phyloP scores from a whole-genome alignment of 768 basidiomycete species.

The Pleurotus salmoneostramineus region DNA sequence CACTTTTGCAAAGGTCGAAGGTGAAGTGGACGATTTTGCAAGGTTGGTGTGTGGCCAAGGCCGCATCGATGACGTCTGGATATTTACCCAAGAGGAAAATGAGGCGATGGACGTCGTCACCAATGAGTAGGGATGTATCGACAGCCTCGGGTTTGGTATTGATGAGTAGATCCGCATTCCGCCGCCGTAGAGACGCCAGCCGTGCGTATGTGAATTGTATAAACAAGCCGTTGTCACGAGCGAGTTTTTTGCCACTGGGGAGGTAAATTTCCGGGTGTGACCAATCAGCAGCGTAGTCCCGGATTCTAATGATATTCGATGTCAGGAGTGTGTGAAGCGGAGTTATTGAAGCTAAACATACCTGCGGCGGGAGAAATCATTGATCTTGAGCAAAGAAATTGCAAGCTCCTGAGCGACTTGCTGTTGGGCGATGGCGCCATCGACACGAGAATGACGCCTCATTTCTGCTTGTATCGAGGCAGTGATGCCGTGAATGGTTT shows the following conservation, averaged over 20 bases:
- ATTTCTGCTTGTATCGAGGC: not conserved
- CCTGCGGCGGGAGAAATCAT: slow-evolving; percentile 2
- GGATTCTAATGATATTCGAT: not conserved
- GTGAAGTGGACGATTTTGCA: not conserved
- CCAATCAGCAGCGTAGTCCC: not conserved
- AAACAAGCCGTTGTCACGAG: not conserved
- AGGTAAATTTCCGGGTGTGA: not conserved
- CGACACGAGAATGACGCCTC: not conserved
- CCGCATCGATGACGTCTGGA: not conserved
- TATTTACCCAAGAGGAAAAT: slow-evolving; percentile 1
- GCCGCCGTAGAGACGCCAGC: not conserved
- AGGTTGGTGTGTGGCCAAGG: not conserved
- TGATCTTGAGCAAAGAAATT: slow-evolving; percentile 1
- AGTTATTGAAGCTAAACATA: not conserved
- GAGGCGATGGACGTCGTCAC: not conserved
- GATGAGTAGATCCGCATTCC: not conserved
- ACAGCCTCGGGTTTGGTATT: not conserved
- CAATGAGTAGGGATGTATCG: not conserved
- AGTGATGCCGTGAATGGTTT: not conserved
- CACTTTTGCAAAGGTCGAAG: not conserved
- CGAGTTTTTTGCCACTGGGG: not conserved
- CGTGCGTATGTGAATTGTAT: not conserved
- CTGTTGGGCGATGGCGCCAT: not conserved
- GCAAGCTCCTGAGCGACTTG: slow-evolving; percentile 2
- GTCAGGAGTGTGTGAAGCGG: no score